Percentiles rank a stretch among this genome's conserved stretches.
phyloP scores from a whole-genome alignment of 495 filamentous ascomycete species.

The Neurospora pannonica region DNA sequence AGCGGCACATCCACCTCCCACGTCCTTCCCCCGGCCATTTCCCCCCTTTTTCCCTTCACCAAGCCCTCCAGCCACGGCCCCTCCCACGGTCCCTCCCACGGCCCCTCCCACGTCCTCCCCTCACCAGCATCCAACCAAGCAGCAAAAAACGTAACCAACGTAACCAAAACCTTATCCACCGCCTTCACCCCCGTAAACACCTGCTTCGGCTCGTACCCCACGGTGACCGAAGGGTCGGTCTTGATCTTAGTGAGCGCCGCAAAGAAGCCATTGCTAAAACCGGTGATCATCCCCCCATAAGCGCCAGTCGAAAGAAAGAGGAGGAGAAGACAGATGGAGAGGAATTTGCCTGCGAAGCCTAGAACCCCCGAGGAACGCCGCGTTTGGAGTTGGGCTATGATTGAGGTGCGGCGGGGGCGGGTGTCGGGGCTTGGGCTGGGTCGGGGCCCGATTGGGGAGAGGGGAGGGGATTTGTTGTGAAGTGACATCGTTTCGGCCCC shows the following conservation, averaged over 20 bases:
- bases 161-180: conserved; percentile 38
- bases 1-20: conserved; percentile 37
- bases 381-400: neutral
- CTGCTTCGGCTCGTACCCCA: neutral
- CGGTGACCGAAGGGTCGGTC: neutral
- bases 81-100: neutral
- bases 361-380: neutral
- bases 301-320: neutral
- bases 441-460: neutral
- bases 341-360: neutral
- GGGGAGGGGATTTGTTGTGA: neutral
- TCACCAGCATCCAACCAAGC: conserved; percentile 37
- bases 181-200: conserved; percentile 41
- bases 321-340: neutral
- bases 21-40: conserved; percentile 28
- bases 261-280: neutral
- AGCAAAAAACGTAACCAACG: conserved; percentile 47
- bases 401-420: neutral
- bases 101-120: conserved; percentile 26
- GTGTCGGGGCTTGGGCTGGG: neutral
- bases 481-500: too few relatives aligned
- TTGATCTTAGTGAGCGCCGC: neutral
- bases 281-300: neutral
- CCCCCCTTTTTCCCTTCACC: neutral
- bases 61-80: neutral